phyloP scores from a whole-genome alignment of 2,329 filamentous ascomycete genomes.

The Paecilomyces formosus region DNA sequence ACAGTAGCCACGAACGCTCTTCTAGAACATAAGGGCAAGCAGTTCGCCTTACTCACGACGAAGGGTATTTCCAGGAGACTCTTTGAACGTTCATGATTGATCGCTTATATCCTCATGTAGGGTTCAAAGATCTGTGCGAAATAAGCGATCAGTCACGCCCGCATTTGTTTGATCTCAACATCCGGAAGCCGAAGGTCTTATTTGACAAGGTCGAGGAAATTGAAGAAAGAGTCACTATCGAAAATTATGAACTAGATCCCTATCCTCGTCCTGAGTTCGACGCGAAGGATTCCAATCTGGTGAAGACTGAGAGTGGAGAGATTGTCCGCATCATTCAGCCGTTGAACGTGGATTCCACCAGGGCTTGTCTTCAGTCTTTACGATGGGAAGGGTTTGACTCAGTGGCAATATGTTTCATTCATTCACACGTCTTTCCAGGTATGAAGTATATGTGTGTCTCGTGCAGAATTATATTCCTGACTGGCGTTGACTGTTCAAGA shows the following conservation, averaged over 20 bases:
- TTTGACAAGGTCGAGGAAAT: constrained; percentile 74
- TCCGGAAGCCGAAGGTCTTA: constrained; percentile 71
- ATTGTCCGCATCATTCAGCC: constrained; percentile 58
- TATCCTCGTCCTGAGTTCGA: constrained; percentile 55
- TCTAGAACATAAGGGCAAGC: constrained; percentile 77
- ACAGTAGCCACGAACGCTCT: constrained; percentile 88
- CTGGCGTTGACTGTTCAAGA: constrained; percentile 26
- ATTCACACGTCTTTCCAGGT: constrained; percentile 72
- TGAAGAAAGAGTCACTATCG: constrained; percentile 60
- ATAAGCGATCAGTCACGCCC: constrained; percentile 85
- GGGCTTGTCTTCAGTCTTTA: constrained; percentile 54
- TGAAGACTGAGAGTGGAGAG: constrained; percentile 53
- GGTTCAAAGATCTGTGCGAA: constrained; percentile 68
- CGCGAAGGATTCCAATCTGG: constrained; percentile 62
- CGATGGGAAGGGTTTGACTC: constrained; percentile 62
- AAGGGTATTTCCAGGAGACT: constrained; percentile 43
- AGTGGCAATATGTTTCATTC: constrained; percentile 78
- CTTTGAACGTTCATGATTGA: not conserved
- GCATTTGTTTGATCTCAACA: constrained; percentile 80
- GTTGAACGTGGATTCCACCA: constrained; percentile 46
- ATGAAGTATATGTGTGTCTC: not conserved
- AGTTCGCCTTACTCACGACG: constrained; percentile 75
- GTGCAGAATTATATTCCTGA: not conserved
- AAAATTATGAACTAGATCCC: constrained; percentile 44
- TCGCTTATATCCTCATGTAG: not conserved